These are phyloP conservation scores for Eimeria brunetti DNA, from an alignment of 169 alveolate species.

Conservation along the genomic window DNA sequence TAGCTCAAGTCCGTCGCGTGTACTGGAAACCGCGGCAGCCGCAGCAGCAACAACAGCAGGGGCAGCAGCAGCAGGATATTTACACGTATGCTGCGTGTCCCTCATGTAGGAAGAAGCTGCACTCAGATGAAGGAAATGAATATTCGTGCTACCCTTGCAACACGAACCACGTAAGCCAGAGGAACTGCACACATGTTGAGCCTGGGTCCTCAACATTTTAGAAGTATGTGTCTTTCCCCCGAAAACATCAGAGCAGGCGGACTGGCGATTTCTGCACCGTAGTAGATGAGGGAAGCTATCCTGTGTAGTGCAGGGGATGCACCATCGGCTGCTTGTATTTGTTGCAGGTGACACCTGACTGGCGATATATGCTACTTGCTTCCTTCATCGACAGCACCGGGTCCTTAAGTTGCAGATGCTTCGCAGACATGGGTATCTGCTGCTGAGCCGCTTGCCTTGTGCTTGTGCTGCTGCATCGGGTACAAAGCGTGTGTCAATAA, in stretches of 20 bases:
- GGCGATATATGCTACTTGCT: constrained; percentile 75
- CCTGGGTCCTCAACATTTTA: background rate
- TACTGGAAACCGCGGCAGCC: constrained; percentile 72
- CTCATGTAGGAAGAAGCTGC: constrained; percentile 67
- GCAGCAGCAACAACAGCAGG: constrained; percentile 36
- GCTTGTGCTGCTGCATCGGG: background rate
- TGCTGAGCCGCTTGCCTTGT: background rate
- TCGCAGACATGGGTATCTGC: constrained; percentile 65
- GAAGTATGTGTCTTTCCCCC: background rate
- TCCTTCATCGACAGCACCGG: constrained; percentile 65
- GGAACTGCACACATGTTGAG: background rate
- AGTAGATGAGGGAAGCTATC: background rate
- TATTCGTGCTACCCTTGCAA: constrained; percentile 68
- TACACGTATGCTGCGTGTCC: constrained; percentile 71
- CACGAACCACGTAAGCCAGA: constrained; percentile 40
- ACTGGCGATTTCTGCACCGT: background rate
- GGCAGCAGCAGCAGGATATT: constrained; percentile 71
- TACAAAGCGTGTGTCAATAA: background rate
- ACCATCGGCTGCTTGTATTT: background rate
- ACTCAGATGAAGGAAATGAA: constrained; percentile 29
- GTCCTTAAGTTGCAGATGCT: constrained; percentile 54
- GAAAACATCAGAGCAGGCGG: background rate
- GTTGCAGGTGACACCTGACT: constrained; percentile 70
- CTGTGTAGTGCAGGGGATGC: background rate
- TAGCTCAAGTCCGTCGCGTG: constrained; percentile 69